phyloP scores from a whole-genome alignment of 768 basidiomycete species.

The Polyporus arcularius region DNA sequence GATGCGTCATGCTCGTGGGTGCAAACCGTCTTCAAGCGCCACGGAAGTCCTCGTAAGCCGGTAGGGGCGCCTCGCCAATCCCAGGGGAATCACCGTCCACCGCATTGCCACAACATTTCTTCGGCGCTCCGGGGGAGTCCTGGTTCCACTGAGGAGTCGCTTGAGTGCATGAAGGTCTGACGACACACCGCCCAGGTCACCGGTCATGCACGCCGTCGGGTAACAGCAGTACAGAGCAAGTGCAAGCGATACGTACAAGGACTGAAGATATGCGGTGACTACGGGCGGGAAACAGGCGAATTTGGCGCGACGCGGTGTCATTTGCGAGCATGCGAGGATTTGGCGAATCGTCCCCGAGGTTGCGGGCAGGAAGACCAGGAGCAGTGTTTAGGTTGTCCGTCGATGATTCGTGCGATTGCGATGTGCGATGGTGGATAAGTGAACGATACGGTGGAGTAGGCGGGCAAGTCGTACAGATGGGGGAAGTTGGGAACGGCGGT shows the following conservation, averaged over 20 bases:
- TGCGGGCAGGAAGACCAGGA: not conserved
- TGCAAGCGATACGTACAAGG: slow-evolving; percentile 13
- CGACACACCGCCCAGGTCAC: not conserved
- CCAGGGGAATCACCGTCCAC: not conserved
- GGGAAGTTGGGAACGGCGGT: slow-evolving; percentile 1
- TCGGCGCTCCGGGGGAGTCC: slow-evolving; percentile 2
- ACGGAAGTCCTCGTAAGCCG: not conserved
- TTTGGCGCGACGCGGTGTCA: not conserved
- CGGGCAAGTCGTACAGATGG: slow-evolving; percentile 3
- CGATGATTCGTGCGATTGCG: slow-evolving; percentile 12
- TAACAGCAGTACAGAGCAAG: slow-evolving; percentile 16
- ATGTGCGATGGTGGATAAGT: slow-evolving; percentile 14
- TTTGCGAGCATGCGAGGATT: slow-evolving; percentile 8
- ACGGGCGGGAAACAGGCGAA: not conserved
- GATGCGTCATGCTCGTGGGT: slow-evolving; percentile 3
- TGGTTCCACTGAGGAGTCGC: not conserved
- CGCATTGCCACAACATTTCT: not conserved
- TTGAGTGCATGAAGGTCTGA: not conserved
- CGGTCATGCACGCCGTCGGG: slow-evolving; percentile 7
- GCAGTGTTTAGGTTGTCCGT: not conserved
- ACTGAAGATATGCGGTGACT: not conserved
- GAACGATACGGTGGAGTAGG: not conserved
- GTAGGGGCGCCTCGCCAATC: not conserved
- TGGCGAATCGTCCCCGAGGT: slow-evolving; percentile 7
- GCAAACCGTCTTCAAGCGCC: slow-evolving; percentile 1